Evolutionary conservation across 169 alveolate species (phyloP), one percentile per base, ranked within the genome.

Genomic region (Theileria parva): DNA sequence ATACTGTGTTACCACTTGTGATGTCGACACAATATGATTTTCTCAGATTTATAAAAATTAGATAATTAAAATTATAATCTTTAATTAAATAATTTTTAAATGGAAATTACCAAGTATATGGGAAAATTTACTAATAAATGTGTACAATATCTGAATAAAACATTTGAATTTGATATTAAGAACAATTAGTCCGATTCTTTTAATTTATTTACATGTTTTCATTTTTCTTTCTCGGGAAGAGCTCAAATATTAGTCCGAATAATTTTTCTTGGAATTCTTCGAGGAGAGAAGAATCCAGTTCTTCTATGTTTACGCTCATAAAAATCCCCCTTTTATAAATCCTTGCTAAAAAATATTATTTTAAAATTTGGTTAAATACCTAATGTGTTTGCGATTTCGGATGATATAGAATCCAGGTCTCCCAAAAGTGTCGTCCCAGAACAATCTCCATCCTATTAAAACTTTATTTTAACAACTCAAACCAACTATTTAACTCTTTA

Each of bases 401-500:
- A 9, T 19, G 91, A 85, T 44, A 71, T 71, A 63, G 91, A 53
- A 61, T 85, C 87, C 61, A 85, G 57, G 72, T 85, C 80, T 8
- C 91, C 91, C 23, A 85, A 64, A 6, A 85, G 67, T 8, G 91
- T 85, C 23, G 78, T 78, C n/a, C 77, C 91, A 4, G 80, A 65
- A n/a, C 61, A 66, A 13, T 61, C 72, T 72, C 73, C 86, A 34
- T 73, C 89, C 89, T 83, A 61, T 7, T 5, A 50, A 63, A 55
- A 59, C 39, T 23, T 17, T 9, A 4, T 12, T 2, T 2, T 17
- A 63, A 7, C 30, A 19, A 5, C 27, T 3, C 27, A 9, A 61
- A n/a, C 3, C 7, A 2, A 21, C 11, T 8, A 25, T 27, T 3
- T 25, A 61, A 3, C 8, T 25, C 21, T 72, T 51, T 72, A 1